phyloP scores from a whole-genome alignment of 495 filamentous ascomycete genomes.

The Cercophora scortea region DNA sequence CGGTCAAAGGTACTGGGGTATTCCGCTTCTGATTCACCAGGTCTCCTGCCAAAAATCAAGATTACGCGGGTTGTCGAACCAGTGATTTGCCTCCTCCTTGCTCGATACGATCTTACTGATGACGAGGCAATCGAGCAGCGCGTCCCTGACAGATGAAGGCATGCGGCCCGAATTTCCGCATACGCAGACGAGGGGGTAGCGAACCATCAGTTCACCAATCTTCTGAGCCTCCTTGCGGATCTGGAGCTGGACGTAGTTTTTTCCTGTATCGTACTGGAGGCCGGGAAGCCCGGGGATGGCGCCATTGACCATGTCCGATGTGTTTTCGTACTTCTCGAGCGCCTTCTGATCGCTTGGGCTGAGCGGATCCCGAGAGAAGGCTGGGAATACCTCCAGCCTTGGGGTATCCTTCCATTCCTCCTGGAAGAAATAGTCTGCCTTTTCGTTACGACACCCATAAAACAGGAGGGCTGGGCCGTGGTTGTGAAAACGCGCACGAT shows the following conservation, averaged over 20 bases:
- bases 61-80: conserved; percentile 11
- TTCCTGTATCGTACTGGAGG: conserved; percentile 26
- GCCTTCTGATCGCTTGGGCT: conserved; percentile 36
- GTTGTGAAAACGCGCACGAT: conserved; percentile 33
- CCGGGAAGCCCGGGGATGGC: background rate
- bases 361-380: conserved; percentile 62
- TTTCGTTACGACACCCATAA: conserved; percentile 69
- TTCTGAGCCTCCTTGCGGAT: conserved; percentile 52
- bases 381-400: conserved; percentile 54
- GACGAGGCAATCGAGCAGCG: conserved; percentile 63
- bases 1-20: no score
- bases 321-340: background rate
- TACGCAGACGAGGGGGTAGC: conserved; percentile 45
- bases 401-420: conserved; percentile 57
- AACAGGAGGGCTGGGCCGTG: conserved; percentile 46
- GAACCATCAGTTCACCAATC: conserved; percentile 50
- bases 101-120: conserved; percentile 15
- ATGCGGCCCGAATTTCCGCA: conserved; percentile 82
- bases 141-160: conserved; percentile 80
- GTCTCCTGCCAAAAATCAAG: conserved; percentile 39
- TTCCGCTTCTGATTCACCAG: conserved; percentile 21
- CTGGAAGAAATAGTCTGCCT: conserved; percentile 71
- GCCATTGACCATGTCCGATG: background rate
- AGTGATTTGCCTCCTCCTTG: conserved; percentile 20
- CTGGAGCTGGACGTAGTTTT: conserved; percentile 88